Evolutionary conservation across 2,329 filamentous ascomycete species (phyloP).

Genomic region (Phialophora macrospora): DNA sequence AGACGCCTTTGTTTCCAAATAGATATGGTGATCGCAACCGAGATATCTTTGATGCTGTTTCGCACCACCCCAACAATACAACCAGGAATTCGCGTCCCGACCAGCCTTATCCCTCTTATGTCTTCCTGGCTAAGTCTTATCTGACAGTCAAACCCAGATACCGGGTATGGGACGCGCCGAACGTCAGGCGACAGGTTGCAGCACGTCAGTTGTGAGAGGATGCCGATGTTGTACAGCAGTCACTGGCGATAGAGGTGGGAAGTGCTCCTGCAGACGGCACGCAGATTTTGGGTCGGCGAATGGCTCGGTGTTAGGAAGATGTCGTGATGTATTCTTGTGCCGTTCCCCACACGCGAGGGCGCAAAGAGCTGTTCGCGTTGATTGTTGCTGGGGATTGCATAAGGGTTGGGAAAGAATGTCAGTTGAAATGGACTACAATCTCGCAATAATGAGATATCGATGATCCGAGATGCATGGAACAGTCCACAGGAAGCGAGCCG

Average conservation of each 20-base stretch:
- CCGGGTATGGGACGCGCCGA: background rate
- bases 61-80: background rate
- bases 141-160: background rate
- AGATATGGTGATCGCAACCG: conserved; percentile 16
- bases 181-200: background rate
- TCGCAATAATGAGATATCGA: conserved; percentile 6
- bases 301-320: background rate
- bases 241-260: background rate
- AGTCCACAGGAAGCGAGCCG: conserved; percentile 10
- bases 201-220: conserved; percentile 14
- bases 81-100: conserved; percentile 12
- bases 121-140: background rate
- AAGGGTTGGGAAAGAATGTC: background rate
- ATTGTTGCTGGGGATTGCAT: background rate
- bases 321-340: background rate
- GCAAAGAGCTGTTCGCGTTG: background rate
- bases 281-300: background rate
- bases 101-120: conserved; percentile 12
- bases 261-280: no score
- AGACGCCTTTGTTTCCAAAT: conserved; percentile 19
- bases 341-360: background rate
- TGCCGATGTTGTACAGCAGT: background rate
- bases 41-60: conserved; percentile 1
- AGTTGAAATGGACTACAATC: background rate
- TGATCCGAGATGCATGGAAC: conserved; percentile 2